Base-by-base conservation (phyloP, 2,329 filamentous ascomycete genomes). In the Colletotrichum nymphaeae region DNA sequence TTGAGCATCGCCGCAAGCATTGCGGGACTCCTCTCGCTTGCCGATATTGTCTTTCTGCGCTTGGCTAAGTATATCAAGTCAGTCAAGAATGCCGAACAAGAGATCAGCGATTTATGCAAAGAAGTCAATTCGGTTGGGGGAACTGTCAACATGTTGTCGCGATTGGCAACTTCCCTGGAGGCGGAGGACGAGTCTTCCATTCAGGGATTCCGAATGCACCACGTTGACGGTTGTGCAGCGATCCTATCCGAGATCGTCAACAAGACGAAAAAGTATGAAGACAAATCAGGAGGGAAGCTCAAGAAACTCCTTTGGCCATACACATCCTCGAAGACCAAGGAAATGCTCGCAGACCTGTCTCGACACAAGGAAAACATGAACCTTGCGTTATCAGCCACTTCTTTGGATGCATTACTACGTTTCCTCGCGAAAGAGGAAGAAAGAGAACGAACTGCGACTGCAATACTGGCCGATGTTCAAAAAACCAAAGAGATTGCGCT, bases 401-500 rank as follows among this genome's bases (percentile, higher is more conserved):
- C 69, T 0, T 42, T 72, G 57, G 58, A 72, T 0, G 46, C 56
- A 0, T 24, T 72, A 1, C 8, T 72, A 1, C 69, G 63, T 1
- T 16, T 4, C 3, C 2, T 72, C 1, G 58, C 63, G 0, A 32
- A 63, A 9, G 57, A 67, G 16, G 60, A 30, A 24, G 16, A 37
- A 1, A n/a, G 8, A 0, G 56, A 59, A 0, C 5, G 26, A 1
- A 12, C 35, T 0, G 19, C 5, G 0, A 5, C 12, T 0, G 53
- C 30, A 0, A 58, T 66, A 7, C n/a, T 22, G 0, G 12, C 32
- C 3, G 37, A 56, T 1, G 42, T 72, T 1, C 11, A 57, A 3
- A 35, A 58, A 6, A 63, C 56, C 0, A 63, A 56, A 0, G 11
- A 67, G 12, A 72, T 72, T 9, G 58, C 30, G 0, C 37, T 11